Percentiles rank a stretch among this genome's conserved stretches.
phyloP scores from a whole-genome alignment of 1,284 basidiomycete genomes.

The Flammula alnicola region DNA sequence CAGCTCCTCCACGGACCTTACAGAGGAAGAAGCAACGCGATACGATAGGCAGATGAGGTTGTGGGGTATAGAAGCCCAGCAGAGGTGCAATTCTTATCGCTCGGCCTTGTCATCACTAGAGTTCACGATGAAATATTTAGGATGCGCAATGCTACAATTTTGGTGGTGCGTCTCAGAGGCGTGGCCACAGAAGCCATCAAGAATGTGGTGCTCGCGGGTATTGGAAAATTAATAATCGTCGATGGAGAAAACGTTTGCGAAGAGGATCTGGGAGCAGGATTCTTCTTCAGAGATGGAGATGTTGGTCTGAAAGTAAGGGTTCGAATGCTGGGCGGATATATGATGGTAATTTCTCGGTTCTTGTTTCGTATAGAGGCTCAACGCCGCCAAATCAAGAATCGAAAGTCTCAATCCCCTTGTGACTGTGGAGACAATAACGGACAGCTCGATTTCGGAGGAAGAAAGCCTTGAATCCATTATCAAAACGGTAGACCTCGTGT shows the following conservation, averaged over 20 bases:
- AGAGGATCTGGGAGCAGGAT: constrained; percentile 90
- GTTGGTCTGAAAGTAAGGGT: constrained; percentile 80
- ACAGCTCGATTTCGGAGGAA: constrained; percentile 52
- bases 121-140: constrained; percentile 44
- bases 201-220: constrained; percentile 85
- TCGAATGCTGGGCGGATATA: constrained; percentile 35
- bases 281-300: constrained; percentile 94
- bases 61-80: constrained; percentile 98
- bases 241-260: constrained; percentile 65
- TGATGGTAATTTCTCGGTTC: constrained; percentile 41
- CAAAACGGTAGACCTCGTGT: constrained; percentile 76
- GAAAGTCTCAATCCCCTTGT: constrained; percentile 94
- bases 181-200: constrained; percentile 97
- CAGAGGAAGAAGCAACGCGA: constrained; percentile 59
- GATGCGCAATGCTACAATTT: constrained; percentile 92
- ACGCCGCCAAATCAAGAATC: constrained; percentile 83
- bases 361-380: constrained; percentile 66
- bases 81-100: constrained; percentile 57
- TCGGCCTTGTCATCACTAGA: constrained; percentile 6
- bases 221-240: constrained; percentile 72
- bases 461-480: constrained; percentile 65
- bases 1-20: constrained; percentile 30
- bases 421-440: constrained; percentile 68
- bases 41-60: constrained; percentile 98
- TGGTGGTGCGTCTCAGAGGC: constrained; percentile 83